Conservation (phyloP, 208 protist genomes). For the Crithidia thermophila region DNA sequence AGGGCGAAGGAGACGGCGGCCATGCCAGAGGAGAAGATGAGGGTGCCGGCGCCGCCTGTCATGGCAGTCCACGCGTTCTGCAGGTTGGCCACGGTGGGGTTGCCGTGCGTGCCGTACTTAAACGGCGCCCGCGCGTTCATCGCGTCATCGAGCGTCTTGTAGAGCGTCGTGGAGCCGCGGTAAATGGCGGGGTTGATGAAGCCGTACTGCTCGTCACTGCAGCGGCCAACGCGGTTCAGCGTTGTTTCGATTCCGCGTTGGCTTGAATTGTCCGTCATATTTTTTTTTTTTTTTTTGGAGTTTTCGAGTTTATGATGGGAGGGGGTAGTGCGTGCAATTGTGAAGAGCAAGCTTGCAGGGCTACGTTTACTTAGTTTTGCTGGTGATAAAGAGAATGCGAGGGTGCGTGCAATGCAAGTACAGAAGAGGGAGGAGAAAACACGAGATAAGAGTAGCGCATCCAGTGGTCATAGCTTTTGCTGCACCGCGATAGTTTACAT, state of each 20-base stretch:
- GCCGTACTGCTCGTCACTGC: conserved; percentile 22
- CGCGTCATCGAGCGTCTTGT: conserved; percentile 28
- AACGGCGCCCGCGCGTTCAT: conserved; percentile 6
- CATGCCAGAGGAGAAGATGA: conserved; percentile 33
- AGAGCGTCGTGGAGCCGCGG: conserved; percentile 33
- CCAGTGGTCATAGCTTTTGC: no score
- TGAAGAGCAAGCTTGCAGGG: no score
- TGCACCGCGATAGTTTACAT: no score
- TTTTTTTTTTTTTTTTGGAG: no score
- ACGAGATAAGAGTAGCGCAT: no score
- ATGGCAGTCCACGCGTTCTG: conserved; percentile 32
- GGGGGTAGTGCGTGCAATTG: no score
- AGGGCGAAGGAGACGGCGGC: conserved; percentile 28
- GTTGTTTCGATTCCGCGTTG: conserved; percentile 19
- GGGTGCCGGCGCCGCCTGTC: conserved; percentile 33
- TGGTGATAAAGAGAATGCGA: no score
- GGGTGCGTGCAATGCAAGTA: no score
- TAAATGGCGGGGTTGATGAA: conserved; percentile 36
- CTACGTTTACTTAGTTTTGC: no score
- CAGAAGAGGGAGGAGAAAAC: no score
- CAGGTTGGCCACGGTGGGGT: conserved; percentile 30
- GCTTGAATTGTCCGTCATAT: background rate
- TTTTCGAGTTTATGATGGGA: no score
- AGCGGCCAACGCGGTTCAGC: conserved; percentile 24
- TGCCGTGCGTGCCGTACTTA: conserved; percentile 31